phyloP scores from a whole-genome alignment of 306 rosid species.

The Prunus mira region DNA sequence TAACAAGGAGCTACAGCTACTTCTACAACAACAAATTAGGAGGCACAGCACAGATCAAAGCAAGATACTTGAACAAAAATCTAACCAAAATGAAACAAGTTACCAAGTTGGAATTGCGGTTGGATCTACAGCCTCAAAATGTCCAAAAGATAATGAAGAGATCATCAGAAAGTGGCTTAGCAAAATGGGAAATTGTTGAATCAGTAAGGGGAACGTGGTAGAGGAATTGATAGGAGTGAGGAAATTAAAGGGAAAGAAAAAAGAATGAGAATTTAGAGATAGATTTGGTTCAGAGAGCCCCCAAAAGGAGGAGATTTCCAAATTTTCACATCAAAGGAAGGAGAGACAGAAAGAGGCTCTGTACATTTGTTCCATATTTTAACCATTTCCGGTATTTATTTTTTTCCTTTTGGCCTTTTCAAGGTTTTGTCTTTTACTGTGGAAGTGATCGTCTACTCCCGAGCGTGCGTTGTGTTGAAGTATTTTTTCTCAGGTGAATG shows the following conservation, averaged over 20 bases:
- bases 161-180: background rate
- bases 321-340: background rate
- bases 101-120: slow-evolving; percentile 20
- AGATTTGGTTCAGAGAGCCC: slow-evolving; percentile 27
- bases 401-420: background rate
- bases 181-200: slow-evolving; percentile 2
- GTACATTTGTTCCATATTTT: background rate
- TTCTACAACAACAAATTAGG: background rate
- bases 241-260: background rate
- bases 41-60: slow-evolving; percentile 18
- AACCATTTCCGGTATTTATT: background rate
- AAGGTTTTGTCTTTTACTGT: background rate
- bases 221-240: background rate
- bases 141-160: slow-evolving; percentile 1
- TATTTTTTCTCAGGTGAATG: background rate
- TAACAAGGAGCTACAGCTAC: background rate
- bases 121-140: slow-evolving; percentile 30
- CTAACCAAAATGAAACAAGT: background rate
- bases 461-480: background rate
- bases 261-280: slow-evolving; percentile 12
- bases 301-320: slow-evolving; percentile 15
- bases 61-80: background rate
- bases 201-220: slow-evolving; percentile 6
- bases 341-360: background rate
- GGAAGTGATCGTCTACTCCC: background rate